Base-by-base conservation (phyloP, 257 asterid genomes). In the Solanum pinnatisectum region DNA sequence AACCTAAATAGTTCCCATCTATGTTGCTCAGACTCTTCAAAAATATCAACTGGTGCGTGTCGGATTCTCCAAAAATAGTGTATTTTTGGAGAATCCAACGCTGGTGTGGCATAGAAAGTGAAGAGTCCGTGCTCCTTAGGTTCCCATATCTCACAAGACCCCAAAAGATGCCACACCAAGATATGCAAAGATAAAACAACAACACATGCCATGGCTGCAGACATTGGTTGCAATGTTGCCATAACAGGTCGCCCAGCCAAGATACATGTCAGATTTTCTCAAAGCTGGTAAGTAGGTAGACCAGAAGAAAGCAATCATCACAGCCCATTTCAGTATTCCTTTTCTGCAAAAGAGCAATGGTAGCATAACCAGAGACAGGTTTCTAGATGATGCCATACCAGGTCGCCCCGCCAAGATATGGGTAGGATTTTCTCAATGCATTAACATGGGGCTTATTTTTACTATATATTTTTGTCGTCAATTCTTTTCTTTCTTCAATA, bases 341-440 rank as follows among this genome's bases (percentile, higher is more conserved):
- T 39, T n/a, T 77, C 35, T 6, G 35, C 84, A 77, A 77, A 77
- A 39, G 59, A n/a, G 35, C 25, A 18, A 37, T 33, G 78, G 25
- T 16, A 71, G 42, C 42, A 71, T 32, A 71, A 71, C 77, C 59
- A 84, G 60, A 36, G 36, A 35, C 22, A 15, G 33, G 49, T n/a
- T 74, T 10, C 22, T 14, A 76, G 32, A 76, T 22, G 56, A 37
- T 37, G 20, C 32, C 52, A 76, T 37, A 76, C 33, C 70, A 65
- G 87, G 74, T 70, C 33, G 46, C 89, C 89, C 88, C 27, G 46
- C 87, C 91, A 82, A 86, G 91, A 88, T 87, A 85, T 88, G 72
- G 74, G 33, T 42, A 87, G 56, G 83, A 23, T 76, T 76, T 23
- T 76, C 83, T 37, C 33, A 37, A 76, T 4, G 22, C 83, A 37